phyloP scores from a whole-genome alignment of 148 eudicot species.

The Pharnaceum exiguum region DNA sequence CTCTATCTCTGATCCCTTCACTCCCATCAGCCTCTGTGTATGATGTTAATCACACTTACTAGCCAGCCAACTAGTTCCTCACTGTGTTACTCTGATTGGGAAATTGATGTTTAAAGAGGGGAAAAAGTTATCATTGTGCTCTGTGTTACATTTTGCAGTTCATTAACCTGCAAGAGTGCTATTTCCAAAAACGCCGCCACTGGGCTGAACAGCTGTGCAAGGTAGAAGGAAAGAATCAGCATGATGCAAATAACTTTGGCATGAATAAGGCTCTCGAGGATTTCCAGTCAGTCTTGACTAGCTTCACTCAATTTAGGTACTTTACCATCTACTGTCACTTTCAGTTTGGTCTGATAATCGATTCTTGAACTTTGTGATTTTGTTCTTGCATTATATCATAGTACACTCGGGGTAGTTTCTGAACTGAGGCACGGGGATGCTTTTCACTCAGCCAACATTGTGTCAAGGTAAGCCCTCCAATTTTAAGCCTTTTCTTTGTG shows the following conservation, averaged over 20 bases:
- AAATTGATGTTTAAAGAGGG: no score
- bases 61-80: no score
- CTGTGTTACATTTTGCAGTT: constrained; percentile 38
- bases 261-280: constrained; percentile 67
- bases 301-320: constrained; percentile 80
- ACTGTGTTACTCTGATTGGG: no score
- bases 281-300: constrained; percentile 69
- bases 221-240: constrained; percentile 27
- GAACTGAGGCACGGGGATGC: constrained; percentile 77
- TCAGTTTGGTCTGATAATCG: neutral
- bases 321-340: neutral
- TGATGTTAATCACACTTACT: no score
- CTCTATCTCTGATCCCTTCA: no score
- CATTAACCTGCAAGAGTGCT: constrained; percentile 81
- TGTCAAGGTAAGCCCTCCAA: constrained; percentile 58
- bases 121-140: no score
- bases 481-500: neutral
- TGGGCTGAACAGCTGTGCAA: constrained; percentile 32
- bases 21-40: no score
- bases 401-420: constrained; percentile 74
- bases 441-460: constrained; percentile 74
- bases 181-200: constrained; percentile 66
- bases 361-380: neutral
- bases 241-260: constrained; percentile 34
- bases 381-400: constrained; percentile 7